Base-by-base conservation (phyloP, 2,329 filamentous ascomycete species). In the Exophiala oligosperma region DNA sequence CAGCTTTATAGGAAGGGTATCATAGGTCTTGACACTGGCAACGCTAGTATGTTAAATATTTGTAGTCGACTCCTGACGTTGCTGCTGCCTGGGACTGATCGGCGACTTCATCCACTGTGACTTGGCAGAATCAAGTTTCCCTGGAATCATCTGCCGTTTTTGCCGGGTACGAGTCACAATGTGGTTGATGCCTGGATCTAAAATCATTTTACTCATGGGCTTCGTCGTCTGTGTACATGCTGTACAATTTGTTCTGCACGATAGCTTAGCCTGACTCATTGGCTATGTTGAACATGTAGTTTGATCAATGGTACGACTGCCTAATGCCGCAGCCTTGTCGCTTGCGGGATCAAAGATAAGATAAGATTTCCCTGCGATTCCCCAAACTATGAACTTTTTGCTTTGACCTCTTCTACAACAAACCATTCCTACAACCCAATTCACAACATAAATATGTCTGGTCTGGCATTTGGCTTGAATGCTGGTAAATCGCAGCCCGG, bases 401-500 rank as follows among this genome's bases (percentile, higher is more conserved):
- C 23, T 52, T 38, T 7, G 12, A 17, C 49, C n/a, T 12, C 37
- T 7, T 12, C 5, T 17, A 43, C 21, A 43, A n/a, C 40, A 43
- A 23, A 4, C 40, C 24, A 11, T 14, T 29, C n/a, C 26, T 7
- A 9, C 14, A 3, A 26, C 28, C 17, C 23, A 29, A 48, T 12
- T 17, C n/a, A 11, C 7, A 23, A 14, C 17, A n/a, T 12, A 49
- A 55, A 52, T 9, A 70, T 71, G 69, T 72, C 73, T 21, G 71
- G 68, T 23, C 68, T 77, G 28, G 72, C 72, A 1, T 72, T 72
- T 61, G 77, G 77, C n/a, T 71, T 80, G 21, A 79, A 75, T 44
- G 62, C 78, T 12, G 59, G 72, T 1, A 74, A 64, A 56, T 55
- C 51, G 47, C 65, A 48, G 48, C 59, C 65, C 40, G 58, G 60